phyloP scores from a whole-genome alignment of 768 basidiomycete genomes.

The Agrocybe praecox region DNA sequence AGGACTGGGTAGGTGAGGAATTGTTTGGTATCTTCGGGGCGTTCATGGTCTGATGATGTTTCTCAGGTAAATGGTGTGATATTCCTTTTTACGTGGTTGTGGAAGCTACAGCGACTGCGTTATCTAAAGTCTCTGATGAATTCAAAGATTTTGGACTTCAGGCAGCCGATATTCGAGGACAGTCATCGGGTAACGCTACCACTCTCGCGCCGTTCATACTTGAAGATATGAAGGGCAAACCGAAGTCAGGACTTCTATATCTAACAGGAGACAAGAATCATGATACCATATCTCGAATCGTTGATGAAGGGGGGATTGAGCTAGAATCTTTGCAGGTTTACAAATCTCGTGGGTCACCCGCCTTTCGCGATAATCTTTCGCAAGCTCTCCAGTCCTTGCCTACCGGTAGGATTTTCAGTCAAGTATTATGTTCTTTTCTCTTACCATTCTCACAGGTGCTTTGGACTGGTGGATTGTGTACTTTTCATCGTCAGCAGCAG shows the following conservation, averaged over 20 bases:
- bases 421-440: neutral
- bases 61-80: slow-evolving; percentile 48
- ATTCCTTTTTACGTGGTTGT: slow-evolving; percentile 85
- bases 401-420: slow-evolving; percentile 20
- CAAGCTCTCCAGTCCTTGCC: slow-evolving; percentile 25
- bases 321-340: slow-evolving; percentile 68
- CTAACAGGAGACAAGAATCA: slow-evolving; percentile 88
- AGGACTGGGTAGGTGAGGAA: slow-evolving; percentile 20
- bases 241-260: slow-evolving; percentile 53
- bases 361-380: slow-evolving; percentile 47
- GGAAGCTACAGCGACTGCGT: slow-evolving; percentile 54
- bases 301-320: slow-evolving; percentile 45
- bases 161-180: slow-evolving; percentile 36
- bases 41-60: neutral
- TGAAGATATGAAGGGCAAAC: slow-evolving; percentile 24
- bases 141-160: slow-evolving; percentile 10
- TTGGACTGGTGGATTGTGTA: slow-evolving; percentile 68
- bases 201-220: slow-evolving; percentile 68
- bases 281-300: slow-evolving; percentile 59
- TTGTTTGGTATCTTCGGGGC: neutral
- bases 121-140: slow-evolving; percentile 33
- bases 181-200: slow-evolving; percentile 67
- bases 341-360: slow-evolving; percentile 58
- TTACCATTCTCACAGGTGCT: slow-evolving; percentile 16
- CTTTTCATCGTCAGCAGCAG: slow-evolving; percentile 75